Evolutionary conservation across 2,329 filamentous ascomycete genomes (phyloP).

Genomic region (Monosporascus cannonballus): DNA sequence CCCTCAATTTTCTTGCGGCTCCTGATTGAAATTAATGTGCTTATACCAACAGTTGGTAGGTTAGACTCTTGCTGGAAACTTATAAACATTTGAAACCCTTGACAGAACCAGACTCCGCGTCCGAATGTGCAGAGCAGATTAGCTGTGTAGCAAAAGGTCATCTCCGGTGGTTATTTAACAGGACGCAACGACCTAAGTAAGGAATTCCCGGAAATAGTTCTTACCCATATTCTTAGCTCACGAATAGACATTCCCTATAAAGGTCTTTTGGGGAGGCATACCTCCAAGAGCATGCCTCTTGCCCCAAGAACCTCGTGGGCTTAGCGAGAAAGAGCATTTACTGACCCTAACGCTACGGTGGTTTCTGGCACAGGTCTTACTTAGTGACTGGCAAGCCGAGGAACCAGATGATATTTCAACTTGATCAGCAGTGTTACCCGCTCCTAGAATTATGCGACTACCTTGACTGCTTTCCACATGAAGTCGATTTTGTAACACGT

Average conservation of each 20-base stretch:
- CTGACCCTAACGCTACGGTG: too few relatives aligned
- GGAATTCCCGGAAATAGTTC: too few relatives aligned
- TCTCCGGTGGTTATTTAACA: slow-evolving; percentile 11
- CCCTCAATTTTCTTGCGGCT: neutral
- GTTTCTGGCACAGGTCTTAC: slow-evolving; percentile 16
- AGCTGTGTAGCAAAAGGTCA: slow-evolving; percentile 2
- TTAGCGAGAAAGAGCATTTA: too few relatives aligned
- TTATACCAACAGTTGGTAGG: too few relatives aligned
- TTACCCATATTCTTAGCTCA: too few relatives aligned
- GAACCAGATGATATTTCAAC: slow-evolving; percentile 12
- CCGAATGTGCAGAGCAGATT: neutral
- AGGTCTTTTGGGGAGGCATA: too few relatives aligned
- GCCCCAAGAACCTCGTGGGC: too few relatives aligned
- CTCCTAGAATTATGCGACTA: slow-evolving; percentile 16
- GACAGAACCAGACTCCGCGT: neutral
- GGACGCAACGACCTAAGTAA: slow-evolving; percentile 3
- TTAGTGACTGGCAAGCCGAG: slow-evolving; percentile 13
- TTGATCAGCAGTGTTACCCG: slow-evolving; percentile 17
- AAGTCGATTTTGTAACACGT: slow-evolving; percentile 3
- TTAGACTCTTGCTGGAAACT: too few relatives aligned
- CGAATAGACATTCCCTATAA: too few relatives aligned
- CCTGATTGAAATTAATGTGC: neutral
- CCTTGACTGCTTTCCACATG: slow-evolving; percentile 1
- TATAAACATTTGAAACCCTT: too few relatives aligned
- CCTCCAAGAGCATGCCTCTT: too few relatives aligned